Conservation (phyloP, 2,329 filamentous ascomycete species). For the Neofusicoccum ribis region DNA sequence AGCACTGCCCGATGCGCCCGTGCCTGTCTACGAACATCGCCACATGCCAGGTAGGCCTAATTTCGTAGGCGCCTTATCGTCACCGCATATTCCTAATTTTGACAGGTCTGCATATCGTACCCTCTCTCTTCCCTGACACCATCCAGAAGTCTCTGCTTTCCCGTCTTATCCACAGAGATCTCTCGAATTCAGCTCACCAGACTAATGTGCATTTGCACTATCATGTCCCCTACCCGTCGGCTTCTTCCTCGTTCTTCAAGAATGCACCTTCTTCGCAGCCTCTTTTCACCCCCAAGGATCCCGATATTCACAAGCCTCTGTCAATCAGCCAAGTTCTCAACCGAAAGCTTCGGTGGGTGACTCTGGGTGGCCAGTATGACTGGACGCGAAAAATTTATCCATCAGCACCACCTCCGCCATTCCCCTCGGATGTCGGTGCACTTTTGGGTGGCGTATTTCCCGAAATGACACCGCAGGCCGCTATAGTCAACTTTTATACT, state of each 20-base stretch:
- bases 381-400: constrained; percentile 90
- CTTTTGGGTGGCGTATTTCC: constrained; percentile 74
- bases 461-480: constrained; percentile 76
- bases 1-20: constrained; percentile 1
- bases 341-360: constrained; percentile 88
- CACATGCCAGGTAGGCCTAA: constrained; percentile 63
- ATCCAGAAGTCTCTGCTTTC: constrained; percentile 71
- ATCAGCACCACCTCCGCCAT: constrained; percentile 63
- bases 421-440: constrained; percentile 70
- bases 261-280: constrained; percentile 22
- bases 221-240: constrained; percentile 61
- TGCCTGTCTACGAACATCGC: constrained; percentile 61
- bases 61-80: neutral
- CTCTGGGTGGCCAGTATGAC: constrained; percentile 92
- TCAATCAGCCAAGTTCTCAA: constrained; percentile 69
- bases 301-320: constrained; percentile 72
- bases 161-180: constrained; percentile 74
- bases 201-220: constrained; percentile 92
- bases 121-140: constrained; percentile 67
- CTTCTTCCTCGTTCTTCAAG: constrained; percentile 52
- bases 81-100: neutral
- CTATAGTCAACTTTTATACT: constrained; percentile 91
- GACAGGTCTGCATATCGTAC: constrained; percentile 75
- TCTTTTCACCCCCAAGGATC: constrained; percentile 62
- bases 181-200: constrained; percentile 70